Conservation (phyloP, 257 asterid genomes). For the Rauvolfia tetraphylla region DNA sequence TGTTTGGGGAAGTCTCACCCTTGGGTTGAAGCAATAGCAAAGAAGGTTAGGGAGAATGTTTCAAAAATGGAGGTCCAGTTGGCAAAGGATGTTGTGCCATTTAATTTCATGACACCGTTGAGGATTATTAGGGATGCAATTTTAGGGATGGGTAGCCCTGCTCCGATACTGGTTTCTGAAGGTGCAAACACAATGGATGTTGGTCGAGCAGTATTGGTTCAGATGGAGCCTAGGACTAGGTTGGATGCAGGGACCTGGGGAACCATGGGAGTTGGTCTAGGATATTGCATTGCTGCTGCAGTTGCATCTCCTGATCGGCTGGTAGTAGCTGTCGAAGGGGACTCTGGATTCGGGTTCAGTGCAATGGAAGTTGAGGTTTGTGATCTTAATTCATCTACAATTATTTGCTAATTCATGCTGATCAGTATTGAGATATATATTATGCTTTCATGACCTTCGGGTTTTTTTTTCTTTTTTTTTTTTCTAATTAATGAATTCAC, state of each 20-base stretch:
- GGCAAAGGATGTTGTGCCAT: slow-evolving; percentile 73
- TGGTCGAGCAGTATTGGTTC: slow-evolving; percentile 78
- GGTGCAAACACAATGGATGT: slow-evolving; percentile 96
- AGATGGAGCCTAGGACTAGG: slow-evolving; percentile 86
- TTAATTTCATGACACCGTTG: slow-evolving; percentile 83
- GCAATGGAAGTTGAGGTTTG: slow-evolving; percentile 96
- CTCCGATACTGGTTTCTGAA: slow-evolving; percentile 81
- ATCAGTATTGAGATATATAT: not conserved
- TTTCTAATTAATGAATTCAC: not conserved
- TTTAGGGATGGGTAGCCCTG: slow-evolving; percentile 55
- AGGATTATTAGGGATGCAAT: slow-evolving; percentile 90
- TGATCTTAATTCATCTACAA: not conserved
- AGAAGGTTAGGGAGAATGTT: slow-evolving; percentile 72
- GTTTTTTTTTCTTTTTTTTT: not conserved
- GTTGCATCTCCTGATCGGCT: slow-evolving; percentile 80
- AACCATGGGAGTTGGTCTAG: slow-evolving; percentile 97
- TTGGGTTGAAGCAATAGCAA: slow-evolving; percentile 68
- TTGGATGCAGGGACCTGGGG: slow-evolving; percentile 99
- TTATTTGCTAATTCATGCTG: not conserved
- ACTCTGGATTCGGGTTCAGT: slow-evolving; percentile 95
- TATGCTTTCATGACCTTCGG: not conserved
- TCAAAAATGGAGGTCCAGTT: slow-evolving; percentile 78
- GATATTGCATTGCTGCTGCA: slow-evolving; percentile 97
- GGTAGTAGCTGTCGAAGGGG: slow-evolving; percentile 97
- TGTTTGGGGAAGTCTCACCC: slow-evolving; percentile 74